These are phyloP conservation scores for Penicillium pancosmium DNA, from an alignment of 495 filamentous ascomycete genomes.

Conservation along the genomic window DNA sequence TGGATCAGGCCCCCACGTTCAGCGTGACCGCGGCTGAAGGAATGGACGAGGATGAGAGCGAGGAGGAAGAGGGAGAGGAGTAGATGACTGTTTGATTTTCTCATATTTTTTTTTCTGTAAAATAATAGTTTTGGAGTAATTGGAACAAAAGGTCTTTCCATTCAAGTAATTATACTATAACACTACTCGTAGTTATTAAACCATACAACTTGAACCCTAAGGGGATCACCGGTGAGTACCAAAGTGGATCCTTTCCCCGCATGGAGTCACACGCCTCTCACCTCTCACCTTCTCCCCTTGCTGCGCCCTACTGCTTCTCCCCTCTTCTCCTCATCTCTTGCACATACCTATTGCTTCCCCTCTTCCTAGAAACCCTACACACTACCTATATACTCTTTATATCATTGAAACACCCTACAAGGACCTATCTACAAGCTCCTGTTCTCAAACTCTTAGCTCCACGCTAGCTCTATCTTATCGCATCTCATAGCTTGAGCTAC, in stretches of 20 bases:
- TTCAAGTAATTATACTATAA: background rate
- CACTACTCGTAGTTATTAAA: no score
- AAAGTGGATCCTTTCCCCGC: conserved; percentile 16
- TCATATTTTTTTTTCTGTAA: conserved; percentile 29
- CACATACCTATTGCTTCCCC: background rate
- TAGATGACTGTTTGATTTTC: conserved; percentile 9
- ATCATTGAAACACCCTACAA: background rate
- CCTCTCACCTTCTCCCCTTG: background rate
- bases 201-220: no score
- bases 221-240: conserved; percentile 2
- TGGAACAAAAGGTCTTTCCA: conserved; percentile 17
- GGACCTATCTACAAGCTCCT: background rate
- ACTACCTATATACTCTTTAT: background rate
- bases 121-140: conserved; percentile 30
- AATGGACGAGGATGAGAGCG: conserved; percentile 92
- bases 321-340: background rate
- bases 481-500: conserved; percentile 6
- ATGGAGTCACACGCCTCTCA: conserved; percentile 13
- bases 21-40: conserved; percentile 83
- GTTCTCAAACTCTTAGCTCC: conserved; percentile 6
- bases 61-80: conserved; percentile 78
- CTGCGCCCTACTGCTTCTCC: background rate
- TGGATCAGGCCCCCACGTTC: conserved; percentile 94
- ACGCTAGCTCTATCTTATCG: conserved; percentile 17
- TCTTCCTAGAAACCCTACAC: background rate